Evolutionary conservation across 768 basidiomycete genomes (phyloP).

Genomic region (Boletus reticuloceps): DNA sequence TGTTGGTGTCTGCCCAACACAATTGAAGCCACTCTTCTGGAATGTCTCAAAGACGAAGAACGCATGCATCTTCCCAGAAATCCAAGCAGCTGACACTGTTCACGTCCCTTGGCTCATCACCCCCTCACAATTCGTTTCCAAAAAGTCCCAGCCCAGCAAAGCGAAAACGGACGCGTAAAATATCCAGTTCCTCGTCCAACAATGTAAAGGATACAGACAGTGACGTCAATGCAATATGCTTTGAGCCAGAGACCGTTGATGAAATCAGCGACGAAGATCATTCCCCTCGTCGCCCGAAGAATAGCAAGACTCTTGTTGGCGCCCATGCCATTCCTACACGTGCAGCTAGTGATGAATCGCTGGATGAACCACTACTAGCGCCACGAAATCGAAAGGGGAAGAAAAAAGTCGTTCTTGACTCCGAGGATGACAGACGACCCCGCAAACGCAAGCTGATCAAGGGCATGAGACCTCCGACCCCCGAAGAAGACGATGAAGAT

Average conservation of each 20-base stretch:
- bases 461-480: slow-evolving; percentile 41
- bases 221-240: slow-evolving; percentile 50
- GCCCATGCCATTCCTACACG: slow-evolving; percentile 12
- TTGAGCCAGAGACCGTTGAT: slow-evolving; percentile 36
- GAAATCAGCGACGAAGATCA: slow-evolving; percentile 25
- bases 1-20: too few species aligned
- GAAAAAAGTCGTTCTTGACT: slow-evolving; percentile 25
- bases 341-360: slow-evolving; percentile 22
- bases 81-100: slow-evolving; percentile 46
- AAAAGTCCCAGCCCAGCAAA: slow-evolving; percentile 2
- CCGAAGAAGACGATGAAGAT: slow-evolving; percentile 43
- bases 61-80: slow-evolving; percentile 21
- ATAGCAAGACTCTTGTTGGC: slow-evolving; percentile 9
- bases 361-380: slow-evolving; percentile 14
- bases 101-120: slow-evolving; percentile 32
- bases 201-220: slow-evolving; percentile 34
- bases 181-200: slow-evolving; percentile 11
- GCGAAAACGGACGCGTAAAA: slow-evolving; percentile 16
- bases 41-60: slow-evolving; percentile 7
- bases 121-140: slow-evolving; percentile 9
- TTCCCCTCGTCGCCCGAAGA: slow-evolving; percentile 26
- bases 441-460: slow-evolving; percentile 42
- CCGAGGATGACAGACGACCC: slow-evolving; percentile 36
- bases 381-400: slow-evolving; percentile 23
- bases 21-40: not conserved